phyloP scores from a whole-genome alignment of 1,139 yeast species.

The Geotrichum australiense region DNA sequence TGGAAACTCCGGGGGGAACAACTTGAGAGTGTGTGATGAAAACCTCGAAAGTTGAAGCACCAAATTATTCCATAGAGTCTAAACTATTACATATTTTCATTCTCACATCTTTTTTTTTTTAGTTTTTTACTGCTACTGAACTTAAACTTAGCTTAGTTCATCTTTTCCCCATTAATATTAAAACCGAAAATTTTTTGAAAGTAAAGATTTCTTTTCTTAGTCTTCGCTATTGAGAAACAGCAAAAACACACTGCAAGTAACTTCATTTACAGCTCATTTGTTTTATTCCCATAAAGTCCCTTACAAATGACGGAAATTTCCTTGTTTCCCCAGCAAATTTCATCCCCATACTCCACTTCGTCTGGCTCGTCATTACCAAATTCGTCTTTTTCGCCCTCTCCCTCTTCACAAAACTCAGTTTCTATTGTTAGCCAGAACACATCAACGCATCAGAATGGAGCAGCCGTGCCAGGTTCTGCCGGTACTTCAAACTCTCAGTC shows the following conservation, averaged over 20 bases:
- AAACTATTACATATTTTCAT: no score
- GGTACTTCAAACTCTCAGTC: background rate
- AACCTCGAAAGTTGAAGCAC: no score
- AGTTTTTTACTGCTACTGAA: background rate
- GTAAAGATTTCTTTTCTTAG: background rate
- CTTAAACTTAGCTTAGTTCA: no score
- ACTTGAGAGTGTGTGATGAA: no score
- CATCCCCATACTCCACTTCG: conserved; percentile 4
- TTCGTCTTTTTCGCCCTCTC: conserved; percentile 8
- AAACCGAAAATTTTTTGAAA: no score
- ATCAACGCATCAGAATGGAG: background rate
- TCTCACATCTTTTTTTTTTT: background rate
- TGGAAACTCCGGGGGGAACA: no score
- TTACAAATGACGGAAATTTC: conserved; percentile 6
- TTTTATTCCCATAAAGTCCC: no score
- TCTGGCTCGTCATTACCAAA: conserved; percentile 1
- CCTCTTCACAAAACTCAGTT: conserved; percentile 1
- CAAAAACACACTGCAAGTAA: background rate
- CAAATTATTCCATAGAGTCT: no score
- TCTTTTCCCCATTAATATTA: no score
- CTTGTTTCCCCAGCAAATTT: conserved; percentile 4
- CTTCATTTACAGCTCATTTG: no score
- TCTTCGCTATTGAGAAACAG: background rate
- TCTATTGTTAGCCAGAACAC: background rate
- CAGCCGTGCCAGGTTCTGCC: background rate